phyloP scores from a whole-genome alignment of 176 grass and related monocot species.

The Paspalum notatum region DNA sequence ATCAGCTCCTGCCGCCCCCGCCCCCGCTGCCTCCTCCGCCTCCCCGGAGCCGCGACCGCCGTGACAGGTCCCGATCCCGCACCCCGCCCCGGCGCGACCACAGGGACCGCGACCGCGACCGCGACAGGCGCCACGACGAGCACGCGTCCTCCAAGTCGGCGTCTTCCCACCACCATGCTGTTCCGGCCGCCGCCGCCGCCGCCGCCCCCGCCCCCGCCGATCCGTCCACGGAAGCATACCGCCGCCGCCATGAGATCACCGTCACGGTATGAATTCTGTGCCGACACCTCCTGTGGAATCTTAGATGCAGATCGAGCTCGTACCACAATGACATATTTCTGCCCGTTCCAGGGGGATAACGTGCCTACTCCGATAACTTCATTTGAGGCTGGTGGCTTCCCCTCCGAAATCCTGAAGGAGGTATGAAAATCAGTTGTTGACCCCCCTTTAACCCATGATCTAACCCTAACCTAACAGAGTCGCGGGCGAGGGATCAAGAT shows the following conservation, averaged over 20 bases:
- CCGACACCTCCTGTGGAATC: background rate
- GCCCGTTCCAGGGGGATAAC: slow-evolving; percentile 70
- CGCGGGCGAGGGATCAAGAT: slow-evolving; percentile 24
- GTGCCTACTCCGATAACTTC: slow-evolving; percentile 73
- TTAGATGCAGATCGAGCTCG: slow-evolving; percentile 6
- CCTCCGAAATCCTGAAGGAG: slow-evolving; percentile 83
- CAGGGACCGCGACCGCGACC: slow-evolving; percentile 60
- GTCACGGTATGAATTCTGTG: slow-evolving; percentile 58
- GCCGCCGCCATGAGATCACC: slow-evolving; percentile 83
- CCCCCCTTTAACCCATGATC: slow-evolving; percentile 8
- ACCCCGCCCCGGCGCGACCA: slow-evolving; percentile 49
- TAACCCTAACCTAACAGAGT: slow-evolving; percentile 53
- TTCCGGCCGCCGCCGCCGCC: slow-evolving; percentile 10
- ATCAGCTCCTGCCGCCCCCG: slow-evolving; percentile 64
- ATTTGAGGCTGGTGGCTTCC: slow-evolving; percentile 86
- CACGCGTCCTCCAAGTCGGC: slow-evolving; percentile 39
- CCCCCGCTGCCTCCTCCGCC: slow-evolving; percentile 60
- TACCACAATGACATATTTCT: background rate
- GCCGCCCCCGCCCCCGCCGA: slow-evolving; percentile 49
- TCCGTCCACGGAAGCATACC: slow-evolving; percentile 67
- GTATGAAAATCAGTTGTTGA: slow-evolving; percentile 52
- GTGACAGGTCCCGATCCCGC: slow-evolving; percentile 52
- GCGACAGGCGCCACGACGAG: slow-evolving; percentile 60
- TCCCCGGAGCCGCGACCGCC: slow-evolving; percentile 45
- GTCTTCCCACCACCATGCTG: slow-evolving; percentile 38